Base-by-base conservation (phyloP, 768 basidiomycete species). In the Pleurotus tuoliensis region DNA sequence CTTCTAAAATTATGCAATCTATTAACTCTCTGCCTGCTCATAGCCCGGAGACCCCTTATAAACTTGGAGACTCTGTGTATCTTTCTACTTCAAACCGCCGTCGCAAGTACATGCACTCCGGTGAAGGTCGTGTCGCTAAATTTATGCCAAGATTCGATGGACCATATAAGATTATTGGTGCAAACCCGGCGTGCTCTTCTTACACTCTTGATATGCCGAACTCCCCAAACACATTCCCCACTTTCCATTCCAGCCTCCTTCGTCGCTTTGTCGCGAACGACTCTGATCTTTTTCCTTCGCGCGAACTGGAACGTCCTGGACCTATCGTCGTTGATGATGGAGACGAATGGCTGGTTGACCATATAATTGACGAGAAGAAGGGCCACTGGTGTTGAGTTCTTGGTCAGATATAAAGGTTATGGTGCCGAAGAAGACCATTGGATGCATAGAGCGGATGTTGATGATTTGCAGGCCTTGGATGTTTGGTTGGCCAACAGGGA, bases 71-170 rank as follows among this genome's bases (percentile, higher is more conserved):
- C 43, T 18, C 30, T 0, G 71, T 77, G 0, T 54, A 71, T 44
- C 58, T 77, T 0, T 66, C 64, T 0, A 74, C 68, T 0, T 45
- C 59, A 1, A 47, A 73, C 24, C 56, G 63, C n/a, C 69, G 59
- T 0, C 48, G 53, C 4, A 56, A 68, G 1, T 75, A 68, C 51
- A 63, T 62, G 25, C 22, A 56, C 0, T 45, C 39, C 5, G 65
- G 64, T 1, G 60, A 63, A 2, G 61, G 63, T 3, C 62, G 64
- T 0, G 67, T 68, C 0, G 71, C 73, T 0, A 78, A 78, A 46
- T 76, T 76, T 47, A 71, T 79, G 65, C 70, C 0, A 1, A 51
- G 63, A 0, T 72, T 47, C n/a, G 68, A 78, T 48, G 65, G 71
- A 0, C 71, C 66, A 0, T 72, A 63, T 47, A 38, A 0, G 0